A percentile compares a stretch with the other conserved stretches of the same genome.
These are phyloP conservation scores for Laguncularia racemosa DNA, from an alignment of 345 rosid genomes.

Conservation along the genomic window DNA sequence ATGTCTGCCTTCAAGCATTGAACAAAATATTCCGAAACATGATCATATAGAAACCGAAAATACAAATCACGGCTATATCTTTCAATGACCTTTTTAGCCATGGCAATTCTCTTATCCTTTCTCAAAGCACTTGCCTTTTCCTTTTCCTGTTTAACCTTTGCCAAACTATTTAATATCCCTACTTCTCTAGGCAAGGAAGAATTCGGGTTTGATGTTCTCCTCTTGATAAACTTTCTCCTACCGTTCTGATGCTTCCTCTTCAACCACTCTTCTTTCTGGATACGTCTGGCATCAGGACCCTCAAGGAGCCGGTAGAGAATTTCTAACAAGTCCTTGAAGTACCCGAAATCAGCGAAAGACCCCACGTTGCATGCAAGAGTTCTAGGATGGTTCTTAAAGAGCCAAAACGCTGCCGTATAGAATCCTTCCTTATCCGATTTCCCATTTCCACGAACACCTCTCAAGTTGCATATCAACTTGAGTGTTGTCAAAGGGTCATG, in stretches of 20 bases:
- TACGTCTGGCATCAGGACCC: conserved; percentile 34
- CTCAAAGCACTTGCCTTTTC: conserved; percentile 33
- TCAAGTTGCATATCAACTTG: conserved; percentile 53
- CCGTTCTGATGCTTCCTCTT: conserved; percentile 12
- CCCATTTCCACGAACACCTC: conserved; percentile 63
- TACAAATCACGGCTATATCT: conserved; percentile 38
- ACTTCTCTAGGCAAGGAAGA: conserved; percentile 2
- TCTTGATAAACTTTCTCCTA: not conserved
- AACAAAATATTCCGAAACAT: conserved; percentile 47
- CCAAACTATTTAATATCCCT: conserved; percentile 21
- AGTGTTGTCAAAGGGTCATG: conserved; percentile 44
- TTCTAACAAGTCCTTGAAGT: conserved; percentile 59
- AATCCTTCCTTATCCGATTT: conserved; percentile 66
- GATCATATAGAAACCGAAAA: conserved; percentile 38
- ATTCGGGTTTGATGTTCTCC: not conserved
- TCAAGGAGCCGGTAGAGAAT: conserved; percentile 49
- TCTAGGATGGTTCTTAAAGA: conserved; percentile 46
- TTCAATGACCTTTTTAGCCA: conserved; percentile 32
- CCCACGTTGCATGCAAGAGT: conserved; percentile 49
- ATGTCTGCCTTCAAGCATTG: conserved; percentile 24
- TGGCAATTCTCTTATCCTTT: conserved; percentile 21
- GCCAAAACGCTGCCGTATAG: conserved; percentile 50
- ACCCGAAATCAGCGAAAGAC: conserved; percentile 35
- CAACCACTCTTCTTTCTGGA: conserved; percentile 31
- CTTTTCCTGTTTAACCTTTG: conserved; percentile 26